Evolutionary conservation across 208 protist genomes (phyloP).

Genomic region (Naegleria lovaniensis): DNA sequence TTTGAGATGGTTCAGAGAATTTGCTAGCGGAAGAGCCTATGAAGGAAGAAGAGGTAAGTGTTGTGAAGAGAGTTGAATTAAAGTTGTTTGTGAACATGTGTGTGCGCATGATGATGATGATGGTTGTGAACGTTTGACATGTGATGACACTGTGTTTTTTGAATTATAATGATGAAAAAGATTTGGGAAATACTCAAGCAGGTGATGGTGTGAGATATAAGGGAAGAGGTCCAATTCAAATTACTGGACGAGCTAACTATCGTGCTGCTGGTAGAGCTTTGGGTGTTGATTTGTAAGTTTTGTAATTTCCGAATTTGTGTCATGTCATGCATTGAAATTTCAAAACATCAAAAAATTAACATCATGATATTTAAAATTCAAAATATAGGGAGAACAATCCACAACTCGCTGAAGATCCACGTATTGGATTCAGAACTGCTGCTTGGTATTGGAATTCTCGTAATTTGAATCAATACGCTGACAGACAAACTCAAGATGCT

Average conservation of each 20-base stretch:
- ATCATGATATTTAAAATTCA: too few relatives aligned
- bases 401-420: slow-evolving; percentile 7
- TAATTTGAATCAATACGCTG: slow-evolving; percentile 33
- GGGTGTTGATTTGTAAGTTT: slow-evolving; percentile 23
- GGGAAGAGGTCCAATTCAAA: slow-evolving; percentile 36
- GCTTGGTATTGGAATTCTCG: slow-evolving; percentile 30
- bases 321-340: too few relatives aligned
- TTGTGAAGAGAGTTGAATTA: too few relatives aligned
- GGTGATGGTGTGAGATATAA: slow-evolving; percentile 36
- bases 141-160: too few relatives aligned
- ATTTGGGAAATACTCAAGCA: slow-evolving; percentile 36
- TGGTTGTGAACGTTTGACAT: too few relatives aligned
- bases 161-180: background rate
- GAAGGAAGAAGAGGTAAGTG: slow-evolving; percentile 31
- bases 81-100: too few relatives aligned
- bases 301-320: too few relatives aligned
- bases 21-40: slow-evolving; percentile 35
- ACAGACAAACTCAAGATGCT: background rate
- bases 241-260: slow-evolving; percentile 38
- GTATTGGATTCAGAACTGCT: slow-evolving; percentile 30
- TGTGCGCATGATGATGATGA: too few relatives aligned
- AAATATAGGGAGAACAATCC: background rate
- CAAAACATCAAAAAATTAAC: too few relatives aligned
- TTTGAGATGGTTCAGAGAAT: slow-evolving; percentile 33
- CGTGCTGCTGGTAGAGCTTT: slow-evolving; percentile 26